Base-by-base conservation (phyloP, 2,329 filamentous ascomycete genomes). In the Colletotrichum horii region DNA sequence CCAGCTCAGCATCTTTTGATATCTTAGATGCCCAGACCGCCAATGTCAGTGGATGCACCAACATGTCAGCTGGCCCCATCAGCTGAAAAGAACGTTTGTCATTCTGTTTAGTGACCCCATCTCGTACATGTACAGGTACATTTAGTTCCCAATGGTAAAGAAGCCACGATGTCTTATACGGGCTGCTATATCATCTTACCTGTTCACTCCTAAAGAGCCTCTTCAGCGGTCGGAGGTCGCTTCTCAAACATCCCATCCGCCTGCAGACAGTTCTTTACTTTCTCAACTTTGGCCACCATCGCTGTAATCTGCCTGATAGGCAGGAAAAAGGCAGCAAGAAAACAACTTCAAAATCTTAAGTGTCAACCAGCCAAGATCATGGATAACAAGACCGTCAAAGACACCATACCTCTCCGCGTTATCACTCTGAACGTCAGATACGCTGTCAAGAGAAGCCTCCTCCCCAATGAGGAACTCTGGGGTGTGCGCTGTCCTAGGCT, bases 371-470 rank as follows among this genome's bases (percentile, higher is more conserved):
- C 22, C 22, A 24, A 11, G 4, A 58, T 22, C 22, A 61, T 69
- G 66, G 55, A 43, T 6, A 19, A 22, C 4, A 11, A 22, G 8
- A 24, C 15, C n/a, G 12, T 19, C 28, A 16, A 69, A 24, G 30
- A 32, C 11, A 32, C 22, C 3, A 32, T 71, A 5, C 85, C 85
- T 8, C 76, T 94, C 38, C 91, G 93, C 62, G 80, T 94, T 74
- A 83, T 94, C 70, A 91, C 91, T 15, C 90, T 92, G 83, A 94
- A 95, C 80, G 90, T 94, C 76, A 90, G 93, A 52, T 94, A 92
- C 80, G 93, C 92, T 26, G 91, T 90, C 3, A 79, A 82, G 1
- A 81, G 79, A 0, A 91, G 88, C 2, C 87, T 88, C 52, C 82
- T 83, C 19, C 88, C 64, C 2, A 68, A 89, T 72, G 93, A 95